phyloP scores from a whole-genome alignment of 1,139 yeast genomes.

The Schizosaccharomyces versatilis region DNA sequence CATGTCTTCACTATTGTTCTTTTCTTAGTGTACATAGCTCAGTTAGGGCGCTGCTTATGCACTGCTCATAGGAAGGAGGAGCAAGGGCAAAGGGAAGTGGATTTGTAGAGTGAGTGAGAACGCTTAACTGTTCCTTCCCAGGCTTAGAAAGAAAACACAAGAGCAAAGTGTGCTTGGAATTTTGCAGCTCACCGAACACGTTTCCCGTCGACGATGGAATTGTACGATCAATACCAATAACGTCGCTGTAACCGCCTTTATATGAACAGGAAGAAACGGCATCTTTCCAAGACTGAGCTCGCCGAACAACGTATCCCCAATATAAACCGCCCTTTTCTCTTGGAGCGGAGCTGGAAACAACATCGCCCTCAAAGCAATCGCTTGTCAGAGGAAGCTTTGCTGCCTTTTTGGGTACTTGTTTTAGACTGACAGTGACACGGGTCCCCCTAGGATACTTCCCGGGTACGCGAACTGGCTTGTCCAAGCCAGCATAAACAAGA shows the following conservation, averaged over 20 bases:
- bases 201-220: no score
- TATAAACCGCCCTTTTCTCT: constrained; percentile 10
- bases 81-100: no score
- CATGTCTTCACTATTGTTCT: no score
- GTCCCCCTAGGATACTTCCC: not conserved
- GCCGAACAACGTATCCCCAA: constrained; percentile 11
- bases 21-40: no score
- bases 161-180: no score
- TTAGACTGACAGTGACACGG: not conserved
- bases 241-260: not conserved
- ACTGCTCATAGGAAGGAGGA: no score
- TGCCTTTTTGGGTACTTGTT: not conserved
- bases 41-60: no score
- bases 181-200: no score
- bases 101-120: no score
- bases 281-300: constrained; percentile 9
- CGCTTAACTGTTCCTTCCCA: no score
- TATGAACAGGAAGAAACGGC: constrained; percentile 3
- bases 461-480: not conserved
- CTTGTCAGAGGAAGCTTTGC: not conserved
- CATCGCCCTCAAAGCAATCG: constrained; percentile 1
- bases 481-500: not conserved
- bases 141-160: no score
- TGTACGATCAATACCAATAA: not conserved
- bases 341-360: constrained; percentile 9